Percentiles rank a stretch among this genome's conserved stretches.
These are phyloP conservation scores for Saksenaea vasiformis DNA, from an alignment of 371 early-diverging fungal species.

Conservation along the genomic window DNA sequence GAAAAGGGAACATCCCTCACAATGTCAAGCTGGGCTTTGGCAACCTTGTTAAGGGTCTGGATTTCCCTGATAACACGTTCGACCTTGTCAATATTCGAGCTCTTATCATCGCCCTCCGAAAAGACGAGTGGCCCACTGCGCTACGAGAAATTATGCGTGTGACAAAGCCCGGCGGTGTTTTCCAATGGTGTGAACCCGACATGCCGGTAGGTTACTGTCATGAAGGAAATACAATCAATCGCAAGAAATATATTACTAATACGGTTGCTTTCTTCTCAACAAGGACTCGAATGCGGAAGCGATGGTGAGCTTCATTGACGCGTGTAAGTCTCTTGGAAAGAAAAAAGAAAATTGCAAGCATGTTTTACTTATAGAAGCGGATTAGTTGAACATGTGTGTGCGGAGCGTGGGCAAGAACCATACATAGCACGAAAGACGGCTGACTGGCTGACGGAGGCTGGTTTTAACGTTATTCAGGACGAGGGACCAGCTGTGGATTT, in stretches of 20 bases:
- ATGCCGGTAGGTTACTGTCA: neutral
- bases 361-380: no score
- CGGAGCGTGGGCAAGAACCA: constrained; percentile 38
- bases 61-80: constrained; percentile 21
- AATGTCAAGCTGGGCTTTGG: constrained; percentile 14
- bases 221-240: no score
- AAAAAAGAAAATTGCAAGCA: no score
- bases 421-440: constrained; percentile 38
- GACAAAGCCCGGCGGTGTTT: constrained; percentile 18
- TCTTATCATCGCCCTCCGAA: constrained; percentile 14
- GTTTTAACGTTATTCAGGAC: constrained; percentile 25
- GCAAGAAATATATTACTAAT: no score
- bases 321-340: constrained; percentile 25
- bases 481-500: constrained; percentile 16
- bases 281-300: no score
- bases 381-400: neutral
- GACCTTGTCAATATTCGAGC: constrained; percentile 20
- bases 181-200: constrained; percentile 10
- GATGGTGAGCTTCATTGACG: constrained; percentile 2
- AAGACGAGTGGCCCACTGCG: constrained; percentile 17
- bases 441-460: constrained; percentile 25
- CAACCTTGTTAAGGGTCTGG: constrained; percentile 16
- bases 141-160: constrained; percentile 18
- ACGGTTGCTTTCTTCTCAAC: no score
- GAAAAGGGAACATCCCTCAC: constrained; percentile 14